Evolutionary conservation across 2,329 filamentous ascomycete genomes (phyloP).

Genomic region (Colletotrichum kahawae): DNA sequence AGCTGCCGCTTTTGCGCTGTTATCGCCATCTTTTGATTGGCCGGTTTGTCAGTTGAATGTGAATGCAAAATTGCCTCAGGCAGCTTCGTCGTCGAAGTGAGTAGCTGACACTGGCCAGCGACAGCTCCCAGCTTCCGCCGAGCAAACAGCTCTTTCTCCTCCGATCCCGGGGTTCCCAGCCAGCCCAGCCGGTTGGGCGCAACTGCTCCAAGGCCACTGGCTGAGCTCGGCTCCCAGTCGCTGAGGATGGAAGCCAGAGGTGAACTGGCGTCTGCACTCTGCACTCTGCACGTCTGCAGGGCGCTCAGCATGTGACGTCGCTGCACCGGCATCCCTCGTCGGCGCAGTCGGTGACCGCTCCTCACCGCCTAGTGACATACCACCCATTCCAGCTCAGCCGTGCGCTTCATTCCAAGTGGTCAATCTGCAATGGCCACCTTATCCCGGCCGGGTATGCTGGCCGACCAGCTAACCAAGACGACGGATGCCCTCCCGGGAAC

Average conservation of each 20-base stretch:
- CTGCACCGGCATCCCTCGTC: constrained; percentile 10
- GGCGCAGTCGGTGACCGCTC: constrained; percentile 9
- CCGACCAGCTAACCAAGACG: not conserved
- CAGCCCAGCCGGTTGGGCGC: not conserved
- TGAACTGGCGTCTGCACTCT: not conserved
- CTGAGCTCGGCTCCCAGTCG: not conserved
- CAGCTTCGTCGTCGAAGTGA: not conserved
- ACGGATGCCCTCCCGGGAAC: not conserved
- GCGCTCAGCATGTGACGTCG: constrained; percentile 18
- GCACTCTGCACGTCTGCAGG: not conserved
- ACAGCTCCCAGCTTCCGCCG: not conserved
- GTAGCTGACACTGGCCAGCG: not conserved
- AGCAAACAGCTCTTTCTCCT: not conserved
- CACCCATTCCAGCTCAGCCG: not conserved
- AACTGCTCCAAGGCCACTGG: not conserved
- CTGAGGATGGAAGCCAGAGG: not conserved
- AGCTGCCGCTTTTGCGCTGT: not conserved
- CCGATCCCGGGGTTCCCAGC: not conserved
- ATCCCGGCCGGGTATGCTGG: not conserved
- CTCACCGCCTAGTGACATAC: constrained; percentile 21
- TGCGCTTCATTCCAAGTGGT: not conserved
- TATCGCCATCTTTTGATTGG: constrained; percentile 8
- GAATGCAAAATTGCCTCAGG: constrained; percentile 8
- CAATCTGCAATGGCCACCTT: not conserved
- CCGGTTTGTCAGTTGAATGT: not conserved